phyloP scores from a whole-genome alignment of 805 yeast species.

The Hanseniaspora taiwanica region DNA sequence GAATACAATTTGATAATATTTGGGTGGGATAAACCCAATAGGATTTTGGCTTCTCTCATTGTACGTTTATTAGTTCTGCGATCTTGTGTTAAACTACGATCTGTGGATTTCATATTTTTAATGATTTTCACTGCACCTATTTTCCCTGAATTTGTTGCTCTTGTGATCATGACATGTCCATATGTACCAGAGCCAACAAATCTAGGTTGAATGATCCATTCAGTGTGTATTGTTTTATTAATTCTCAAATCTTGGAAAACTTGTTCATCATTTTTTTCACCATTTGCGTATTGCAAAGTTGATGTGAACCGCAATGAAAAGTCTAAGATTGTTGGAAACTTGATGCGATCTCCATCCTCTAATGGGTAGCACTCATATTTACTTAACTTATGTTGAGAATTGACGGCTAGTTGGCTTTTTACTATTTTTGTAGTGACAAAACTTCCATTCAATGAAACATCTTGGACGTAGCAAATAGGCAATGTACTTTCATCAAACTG shows the following conservation, averaged over 20 bases:
- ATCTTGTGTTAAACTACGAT: conserved; percentile 19
- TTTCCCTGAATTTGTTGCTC: neutral
- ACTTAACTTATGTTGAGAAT: conserved; percentile 1
- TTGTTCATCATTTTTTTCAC: conserved; percentile 7
- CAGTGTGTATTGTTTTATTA: conserved; percentile 11
- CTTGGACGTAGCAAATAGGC: conserved; percentile 38
- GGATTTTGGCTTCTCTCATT: conserved; percentile 36
- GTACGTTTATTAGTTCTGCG: conserved; percentile 35
- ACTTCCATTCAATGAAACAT: conserved; percentile 39
- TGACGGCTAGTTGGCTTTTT: neutral
- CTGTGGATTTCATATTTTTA: conserved; percentile 15
- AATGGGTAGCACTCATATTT: conserved; percentile 30
- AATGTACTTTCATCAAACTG: conserved; percentile 35
- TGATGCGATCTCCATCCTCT: conserved; percentile 18
- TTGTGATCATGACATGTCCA: conserved; percentile 32
- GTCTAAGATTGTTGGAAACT: conserved; percentile 11
- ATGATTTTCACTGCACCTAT: neutral
- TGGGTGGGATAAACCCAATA: conserved; percentile 30
- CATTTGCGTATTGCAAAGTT: conserved; percentile 1
- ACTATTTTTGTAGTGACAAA: conserved; percentile 25
- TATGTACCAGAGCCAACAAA: conserved; percentile 44
- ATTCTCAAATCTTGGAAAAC: conserved; percentile 14
- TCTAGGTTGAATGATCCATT: conserved; percentile 32
- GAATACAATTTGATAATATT: conserved; percentile 35
- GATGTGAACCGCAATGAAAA: neutral